Percentiles rank a stretch among this genome's conserved stretches.
Conservation (phyloP, 2,329 filamentous ascomycete genomes). For the Cladophialophora immunda region DNA sequence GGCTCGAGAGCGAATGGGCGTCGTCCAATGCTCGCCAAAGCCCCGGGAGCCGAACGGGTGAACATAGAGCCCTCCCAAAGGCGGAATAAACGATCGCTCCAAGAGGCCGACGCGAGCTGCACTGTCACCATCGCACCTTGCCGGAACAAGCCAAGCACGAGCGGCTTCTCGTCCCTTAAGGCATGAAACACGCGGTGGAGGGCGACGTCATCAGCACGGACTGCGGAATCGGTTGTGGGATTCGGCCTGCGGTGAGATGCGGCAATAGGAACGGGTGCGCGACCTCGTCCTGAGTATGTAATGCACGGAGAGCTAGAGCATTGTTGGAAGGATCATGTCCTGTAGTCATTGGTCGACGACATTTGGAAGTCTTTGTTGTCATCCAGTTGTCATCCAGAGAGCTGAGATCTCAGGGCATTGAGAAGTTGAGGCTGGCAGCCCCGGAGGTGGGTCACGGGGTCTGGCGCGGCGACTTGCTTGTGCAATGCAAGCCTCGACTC, state of each 20-base stretch:
- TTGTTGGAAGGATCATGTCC: not conserved
- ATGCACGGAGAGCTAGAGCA: not conserved
- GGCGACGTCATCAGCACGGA: not conserved
- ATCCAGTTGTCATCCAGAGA: not conserved
- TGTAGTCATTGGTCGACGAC: not conserved
- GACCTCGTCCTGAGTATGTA: not conserved
- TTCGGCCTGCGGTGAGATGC: not conserved
- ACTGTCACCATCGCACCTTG: not conserved
- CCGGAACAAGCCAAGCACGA: not conserved
- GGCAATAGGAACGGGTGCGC: not conserved
- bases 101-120: not conserved
- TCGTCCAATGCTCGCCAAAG: not conserved
- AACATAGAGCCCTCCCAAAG: slow-evolving; percentile 5
- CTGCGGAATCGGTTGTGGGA: not conserved
- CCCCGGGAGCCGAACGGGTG: not conserved
- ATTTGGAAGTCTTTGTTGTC: not conserved
- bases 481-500: too few relatives aligned
- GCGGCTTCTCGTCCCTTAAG: not conserved
- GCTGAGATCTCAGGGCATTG: too few relatives aligned
- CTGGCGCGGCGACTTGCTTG: too few relatives aligned
- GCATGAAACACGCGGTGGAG: not conserved
- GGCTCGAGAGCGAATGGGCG: not conserved
- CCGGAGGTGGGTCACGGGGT: too few relatives aligned
- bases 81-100: not conserved
- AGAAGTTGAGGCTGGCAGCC: not conserved